These are phyloP conservation scores for Silene latifolia DNA, from an alignment of 148 eudicot genomes.

Conservation along the genomic window DNA sequence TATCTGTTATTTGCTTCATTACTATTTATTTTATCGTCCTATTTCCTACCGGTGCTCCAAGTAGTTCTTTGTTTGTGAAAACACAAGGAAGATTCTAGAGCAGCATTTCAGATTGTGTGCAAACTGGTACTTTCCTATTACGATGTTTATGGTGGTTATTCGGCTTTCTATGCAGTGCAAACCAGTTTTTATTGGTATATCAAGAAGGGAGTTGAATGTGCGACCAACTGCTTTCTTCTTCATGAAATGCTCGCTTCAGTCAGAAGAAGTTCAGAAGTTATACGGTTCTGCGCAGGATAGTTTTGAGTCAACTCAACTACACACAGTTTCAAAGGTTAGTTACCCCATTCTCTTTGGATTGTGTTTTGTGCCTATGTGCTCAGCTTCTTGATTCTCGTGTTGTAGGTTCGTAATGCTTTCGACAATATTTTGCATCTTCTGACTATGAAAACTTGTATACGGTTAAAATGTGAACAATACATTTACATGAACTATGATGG, in stretches of 20 bases:
- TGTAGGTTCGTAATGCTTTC: not conserved
- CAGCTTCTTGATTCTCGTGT: not conserved
- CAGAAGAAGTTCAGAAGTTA: conserved; percentile 66
- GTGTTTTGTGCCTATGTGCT: conserved; percentile 4
- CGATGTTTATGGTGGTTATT: conserved; percentile 7
- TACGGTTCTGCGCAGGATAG: conserved; percentile 84
- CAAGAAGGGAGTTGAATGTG: conserved; percentile 77
- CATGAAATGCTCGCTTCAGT: conserved; percentile 68
- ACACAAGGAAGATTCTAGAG: not conserved
- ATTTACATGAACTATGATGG: not conserved
- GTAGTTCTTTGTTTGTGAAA: not conserved
- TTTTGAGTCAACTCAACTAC: conserved; percentile 84
- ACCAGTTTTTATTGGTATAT: conserved; percentile 78
- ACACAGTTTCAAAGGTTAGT: conserved; percentile 64
- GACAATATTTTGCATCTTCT: not conserved
- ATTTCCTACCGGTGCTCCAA: not conserved
- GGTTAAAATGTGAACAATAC: not conserved
- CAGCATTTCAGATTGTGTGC: not conserved
- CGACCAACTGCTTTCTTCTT: conserved; percentile 96
- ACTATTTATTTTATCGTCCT: not conserved
- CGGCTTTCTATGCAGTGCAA: conserved; percentile 40
- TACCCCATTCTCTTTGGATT: not conserved
- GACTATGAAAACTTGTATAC: not conserved
- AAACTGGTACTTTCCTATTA: too few relatives aligned
- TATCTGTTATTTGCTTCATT: not conserved